Conservation (phyloP, 768 basidiomycete genomes). For the Tricholoma sp. region DNA sequence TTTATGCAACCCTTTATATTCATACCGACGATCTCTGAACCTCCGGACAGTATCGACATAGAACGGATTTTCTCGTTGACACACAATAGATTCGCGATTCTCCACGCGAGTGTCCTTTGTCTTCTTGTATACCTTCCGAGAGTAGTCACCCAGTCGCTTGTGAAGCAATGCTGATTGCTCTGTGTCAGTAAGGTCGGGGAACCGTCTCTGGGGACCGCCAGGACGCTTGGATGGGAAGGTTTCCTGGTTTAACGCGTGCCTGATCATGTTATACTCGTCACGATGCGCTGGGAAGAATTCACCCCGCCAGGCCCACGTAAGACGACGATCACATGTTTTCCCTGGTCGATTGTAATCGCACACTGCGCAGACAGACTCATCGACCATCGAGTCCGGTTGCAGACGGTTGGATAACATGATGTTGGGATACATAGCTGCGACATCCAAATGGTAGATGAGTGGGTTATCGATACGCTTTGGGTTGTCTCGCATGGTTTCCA, state of each 20-base stretch:
- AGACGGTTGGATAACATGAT: conserved; percentile 99
- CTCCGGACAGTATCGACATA: conserved; percentile 97
- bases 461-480: conserved; percentile 88
- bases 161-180: conserved; percentile 93
- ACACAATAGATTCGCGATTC: conserved; percentile 90
- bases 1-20: conserved; percentile 97
- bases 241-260: conserved; percentile 94
- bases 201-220: conserved; percentile 70
- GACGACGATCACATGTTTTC: conserved; percentile 87
- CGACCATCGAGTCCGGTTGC: conserved; percentile 96
- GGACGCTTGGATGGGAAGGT: conserved; percentile 79
- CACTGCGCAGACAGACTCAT: conserved; percentile 94
- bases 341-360: conserved; percentile 98
- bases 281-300: conserved; percentile 97
- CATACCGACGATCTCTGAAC: conserved; percentile 96
- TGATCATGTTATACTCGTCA: conserved; percentile 99
- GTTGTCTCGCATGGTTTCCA: conserved; percentile 88
- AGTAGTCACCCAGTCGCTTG: conserved; percentile 97
- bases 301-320: conserved; percentile 99
- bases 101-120: conserved; percentile 96
- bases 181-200: conserved; percentile 72
- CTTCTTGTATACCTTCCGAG: conserved; percentile 97
- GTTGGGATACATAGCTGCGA: conserved; percentile 99
- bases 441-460: conserved; percentile 97
- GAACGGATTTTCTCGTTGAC: conserved; percentile 97